Conservation (phyloP, 1,284 basidiomycete species). For the Psilocybe mexicana region DNA sequence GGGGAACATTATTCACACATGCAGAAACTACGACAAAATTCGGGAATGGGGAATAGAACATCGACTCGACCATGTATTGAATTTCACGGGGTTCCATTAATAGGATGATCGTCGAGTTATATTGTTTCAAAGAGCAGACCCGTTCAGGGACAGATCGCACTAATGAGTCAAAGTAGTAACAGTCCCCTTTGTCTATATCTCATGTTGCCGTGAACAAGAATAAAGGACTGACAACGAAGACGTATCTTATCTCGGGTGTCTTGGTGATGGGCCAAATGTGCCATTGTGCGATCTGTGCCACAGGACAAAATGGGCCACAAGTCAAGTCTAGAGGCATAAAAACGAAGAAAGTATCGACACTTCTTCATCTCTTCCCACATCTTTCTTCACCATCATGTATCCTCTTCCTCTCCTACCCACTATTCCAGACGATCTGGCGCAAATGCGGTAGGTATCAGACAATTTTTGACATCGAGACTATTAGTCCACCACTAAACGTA, state of each 20-base stretch:
- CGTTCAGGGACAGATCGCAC: no score
- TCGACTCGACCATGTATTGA: slow-evolving; percentile 15
- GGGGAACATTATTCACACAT: slow-evolving; percentile 24
- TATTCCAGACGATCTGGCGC: slow-evolving; percentile 22
- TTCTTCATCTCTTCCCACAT: background rate
- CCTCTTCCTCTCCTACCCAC: slow-evolving; percentile 26
- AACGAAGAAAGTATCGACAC: background rate
- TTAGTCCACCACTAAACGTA: background rate
- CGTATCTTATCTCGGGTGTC: no score
- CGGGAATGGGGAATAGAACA: slow-evolving; percentile 24
- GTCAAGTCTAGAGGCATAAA: background rate
- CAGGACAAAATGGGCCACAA: background rate
- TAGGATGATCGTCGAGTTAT: background rate
- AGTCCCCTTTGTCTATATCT: no score
- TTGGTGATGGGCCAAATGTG: no score
- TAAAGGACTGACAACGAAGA: no score
- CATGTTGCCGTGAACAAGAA: no score
- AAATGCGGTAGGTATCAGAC: slow-evolving; percentile 22
- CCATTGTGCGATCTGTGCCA: background rate
- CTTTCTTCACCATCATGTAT: slow-evolving; percentile 12
- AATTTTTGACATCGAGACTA: background rate
- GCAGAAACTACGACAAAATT: slow-evolving; percentile 27
- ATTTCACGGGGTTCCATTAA: slow-evolving; percentile 17
- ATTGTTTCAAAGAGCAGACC: background rate
- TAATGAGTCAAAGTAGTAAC: no score